phyloP scores from a whole-genome alignment of 176 grass and related monocot species.

The Aegilops sharonensis region DNA sequence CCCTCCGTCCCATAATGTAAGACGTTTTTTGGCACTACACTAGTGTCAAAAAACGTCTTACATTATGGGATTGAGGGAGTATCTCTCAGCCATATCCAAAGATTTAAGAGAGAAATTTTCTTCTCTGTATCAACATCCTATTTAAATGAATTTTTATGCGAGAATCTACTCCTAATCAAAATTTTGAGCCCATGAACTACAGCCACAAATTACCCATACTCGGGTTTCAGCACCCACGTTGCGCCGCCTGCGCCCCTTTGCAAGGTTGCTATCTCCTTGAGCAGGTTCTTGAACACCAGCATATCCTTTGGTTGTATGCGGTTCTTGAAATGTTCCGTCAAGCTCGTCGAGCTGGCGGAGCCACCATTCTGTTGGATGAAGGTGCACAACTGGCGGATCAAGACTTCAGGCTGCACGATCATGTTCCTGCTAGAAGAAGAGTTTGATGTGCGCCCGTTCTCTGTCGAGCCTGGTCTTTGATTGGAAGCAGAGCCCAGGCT shows the following conservation, averaged over 20 bases:
- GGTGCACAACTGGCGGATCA: conserved; percentile 73
- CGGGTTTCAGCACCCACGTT: conserved; percentile 68
- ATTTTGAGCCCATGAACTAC: background rate
- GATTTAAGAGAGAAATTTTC: background rate
- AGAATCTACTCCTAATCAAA: background rate
- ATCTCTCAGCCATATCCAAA: background rate
- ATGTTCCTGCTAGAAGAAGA: conserved; percentile 23
- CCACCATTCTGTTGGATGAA: conserved; percentile 73
- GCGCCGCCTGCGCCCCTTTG: conserved; percentile 50
- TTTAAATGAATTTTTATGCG: background rate
- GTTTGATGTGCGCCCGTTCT: conserved; percentile 25
- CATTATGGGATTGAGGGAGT: too few species aligned
- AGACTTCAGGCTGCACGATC: conserved; percentile 72
- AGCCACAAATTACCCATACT: conserved; percentile 48
- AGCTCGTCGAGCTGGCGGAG: conserved; percentile 52
- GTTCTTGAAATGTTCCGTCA: conserved; percentile 72
- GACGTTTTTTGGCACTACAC: too few species aligned
- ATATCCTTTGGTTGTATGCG: conserved; percentile 64
- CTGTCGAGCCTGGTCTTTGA: background rate
- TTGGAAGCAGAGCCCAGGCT: conserved; percentile 45
- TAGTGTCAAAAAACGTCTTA: too few species aligned
- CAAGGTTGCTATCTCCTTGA: conserved; percentile 79
- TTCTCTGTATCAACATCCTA: background rate
- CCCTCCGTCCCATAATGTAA: too few species aligned
- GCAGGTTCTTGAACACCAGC: conserved; percentile 77